A percentile compares a stretch with the other conserved stretches of the same genome.
Conservation (phyloP, 176 grass and related monocot genomes). For the Luzula sylvatica region DNA sequence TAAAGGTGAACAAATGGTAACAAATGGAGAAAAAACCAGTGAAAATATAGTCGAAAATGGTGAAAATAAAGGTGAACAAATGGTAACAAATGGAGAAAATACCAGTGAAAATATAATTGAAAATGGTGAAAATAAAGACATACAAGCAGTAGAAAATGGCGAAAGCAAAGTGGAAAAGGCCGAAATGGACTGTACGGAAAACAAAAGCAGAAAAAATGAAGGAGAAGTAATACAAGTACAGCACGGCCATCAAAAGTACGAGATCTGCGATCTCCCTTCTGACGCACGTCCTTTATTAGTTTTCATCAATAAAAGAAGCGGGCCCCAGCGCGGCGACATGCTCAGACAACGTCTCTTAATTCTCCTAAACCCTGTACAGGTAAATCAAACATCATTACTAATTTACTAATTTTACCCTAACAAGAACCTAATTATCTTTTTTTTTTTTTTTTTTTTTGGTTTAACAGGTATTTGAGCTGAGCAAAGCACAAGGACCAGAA, state of each 20-base stretch:
- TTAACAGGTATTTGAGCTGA: conserved; percentile 73
- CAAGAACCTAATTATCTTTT: neutral
- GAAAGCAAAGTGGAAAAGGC: conserved; percentile 25
- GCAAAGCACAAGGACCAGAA: conserved; percentile 67
- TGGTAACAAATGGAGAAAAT: conserved; percentile 2
- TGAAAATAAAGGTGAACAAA: neutral
- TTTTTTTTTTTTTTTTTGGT: too few relatives aligned
- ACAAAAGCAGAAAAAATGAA: conserved; percentile 21
- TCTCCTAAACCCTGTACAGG: conserved; percentile 89
- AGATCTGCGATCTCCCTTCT: conserved; percentile 46
- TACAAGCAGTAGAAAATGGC: neutral
- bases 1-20: neutral
- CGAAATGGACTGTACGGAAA: conserved; percentile 1
- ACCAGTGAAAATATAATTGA: neutral
- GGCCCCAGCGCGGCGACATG: conserved; percentile 58
- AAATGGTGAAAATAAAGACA: conserved; percentile 17
- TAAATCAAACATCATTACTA: conserved; percentile 9
- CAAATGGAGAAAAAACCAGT: conserved; percentile 1
- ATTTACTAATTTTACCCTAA: neutral
- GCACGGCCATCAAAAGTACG: conserved; percentile 45
- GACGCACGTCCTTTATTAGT: conserved; percentile 74
- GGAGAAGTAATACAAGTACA: conserved; percentile 25
- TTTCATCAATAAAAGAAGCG: conserved; percentile 92
- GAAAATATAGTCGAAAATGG: neutral
- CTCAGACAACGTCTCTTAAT: conserved; percentile 62